A percentile compares a stretch with the other conserved stretches of the same genome.
Conservation (phyloP, 148 eudicot species). For the Camellia lanceoleosa region DNA sequence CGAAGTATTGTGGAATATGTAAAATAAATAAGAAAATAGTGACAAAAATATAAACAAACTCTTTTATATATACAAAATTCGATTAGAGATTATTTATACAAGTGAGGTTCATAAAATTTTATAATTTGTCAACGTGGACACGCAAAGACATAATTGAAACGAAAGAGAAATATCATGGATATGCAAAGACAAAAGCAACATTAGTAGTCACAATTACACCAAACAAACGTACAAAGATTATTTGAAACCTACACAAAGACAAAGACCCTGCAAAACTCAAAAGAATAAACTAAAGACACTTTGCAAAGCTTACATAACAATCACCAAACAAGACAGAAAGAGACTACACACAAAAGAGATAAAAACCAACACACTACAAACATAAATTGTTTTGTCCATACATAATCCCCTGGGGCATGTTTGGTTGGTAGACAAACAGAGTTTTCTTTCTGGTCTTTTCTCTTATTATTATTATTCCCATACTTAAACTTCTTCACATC, state of each 20-base stretch:
- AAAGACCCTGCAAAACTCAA: background rate
- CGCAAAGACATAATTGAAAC: background rate
- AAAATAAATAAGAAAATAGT: no score
- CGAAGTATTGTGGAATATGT: no score
- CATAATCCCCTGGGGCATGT: background rate
- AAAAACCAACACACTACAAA: background rate
- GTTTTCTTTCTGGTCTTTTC: background rate
- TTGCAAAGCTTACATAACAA: background rate
- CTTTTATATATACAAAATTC: no score
- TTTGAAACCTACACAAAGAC: background rate
- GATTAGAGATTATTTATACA: no score
- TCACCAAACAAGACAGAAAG: background rate
- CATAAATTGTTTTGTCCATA: background rate
- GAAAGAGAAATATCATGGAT: background rate
- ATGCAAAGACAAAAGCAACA: background rate
- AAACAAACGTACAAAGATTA: background rate
- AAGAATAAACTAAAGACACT: background rate
- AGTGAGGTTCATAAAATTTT: no score
- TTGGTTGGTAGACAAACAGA: constrained; percentile 17
- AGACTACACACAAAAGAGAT: background rate
- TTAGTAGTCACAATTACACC: background rate
- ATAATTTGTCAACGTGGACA: no score
- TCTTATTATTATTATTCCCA: no score
- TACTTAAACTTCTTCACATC: no score
- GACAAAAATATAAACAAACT: no score